A percentile compares a stretch with the other conserved stretches of the same genome.
phyloP scores from a whole-genome alignment of 306 rosid genomes.

The Quercus variabilis region DNA sequence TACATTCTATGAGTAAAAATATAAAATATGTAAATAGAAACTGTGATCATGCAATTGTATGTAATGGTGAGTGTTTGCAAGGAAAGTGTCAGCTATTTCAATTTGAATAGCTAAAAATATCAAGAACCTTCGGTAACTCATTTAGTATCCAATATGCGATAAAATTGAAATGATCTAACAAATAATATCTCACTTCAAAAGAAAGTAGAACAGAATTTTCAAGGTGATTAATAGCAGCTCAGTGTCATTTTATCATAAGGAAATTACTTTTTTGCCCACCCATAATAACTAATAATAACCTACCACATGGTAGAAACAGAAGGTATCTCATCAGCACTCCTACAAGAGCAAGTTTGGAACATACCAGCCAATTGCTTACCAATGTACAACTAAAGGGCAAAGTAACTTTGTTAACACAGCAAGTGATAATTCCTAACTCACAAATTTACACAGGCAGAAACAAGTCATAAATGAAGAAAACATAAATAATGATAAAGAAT shows the following conservation, averaged over 20 bases:
- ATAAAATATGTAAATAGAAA: too few species aligned
- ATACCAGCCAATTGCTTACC: constrained; percentile 9
- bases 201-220: too few species aligned
- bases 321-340: background rate
- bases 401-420: background rate
- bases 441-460: background rate
- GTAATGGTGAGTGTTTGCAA: background rate
- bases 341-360: background rate
- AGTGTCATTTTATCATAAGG: background rate
- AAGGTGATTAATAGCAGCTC: background rate
- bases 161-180: too few species aligned
- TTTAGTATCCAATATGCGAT: too few species aligned
- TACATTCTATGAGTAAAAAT: too few species aligned
- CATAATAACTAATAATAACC: too few species aligned
- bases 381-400: background rate
- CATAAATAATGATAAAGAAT: background rate
- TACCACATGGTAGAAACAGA: background rate
- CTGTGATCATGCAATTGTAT: too few species aligned
- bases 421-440: constrained; percentile 1
- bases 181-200: too few species aligned
- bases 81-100: background rate
- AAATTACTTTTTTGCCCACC: background rate
- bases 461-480: background rate
- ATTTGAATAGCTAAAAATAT: background rate
- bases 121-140: too few species aligned